Base-by-base conservation (phyloP, 805 yeast genomes). In the Hemisphaericaspora nanyangensis region DNA sequence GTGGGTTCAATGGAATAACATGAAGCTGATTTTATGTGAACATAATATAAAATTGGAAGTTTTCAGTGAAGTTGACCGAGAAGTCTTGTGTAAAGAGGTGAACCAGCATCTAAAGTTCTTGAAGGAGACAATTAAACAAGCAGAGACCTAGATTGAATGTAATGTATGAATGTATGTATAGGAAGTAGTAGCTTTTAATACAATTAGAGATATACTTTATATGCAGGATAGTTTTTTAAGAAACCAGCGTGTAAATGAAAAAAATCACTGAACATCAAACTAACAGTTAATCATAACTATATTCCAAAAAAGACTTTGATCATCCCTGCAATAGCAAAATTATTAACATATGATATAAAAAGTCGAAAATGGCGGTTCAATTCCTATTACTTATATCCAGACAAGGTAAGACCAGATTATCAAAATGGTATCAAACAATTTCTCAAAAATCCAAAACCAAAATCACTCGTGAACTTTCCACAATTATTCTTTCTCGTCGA, bases 361-460 rank as follows among this genome's bases (percentile, higher is more conserved):
- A 8, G 11, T 22, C 8, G 15, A 34, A 13, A 31, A 85, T 85
- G 95, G 82, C 84, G 8, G 76, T 93, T 42, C 84, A 84, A 50
- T 95, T 85, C 60, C 54, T 91, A 38, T 72, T 95, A 35, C 67
- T 93, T 37, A 74, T 91, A 12, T 90, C 97, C 11, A 78, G 96
- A 50, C 99, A 93, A 60, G 99, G 99, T 20, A 93, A 91, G 61
- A 89, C 89, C 24, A 74, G 99, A 51, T 74, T 95, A 26, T 78
- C 95, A 27, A 90, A 90, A 66, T 93, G 99, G 99, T 93, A 88
- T 59, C 75, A 76, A 37, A 80, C 96, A 22, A 70, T 82, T 34
- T 74, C 85, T n/a, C 84, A 83, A 51, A 88, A 86, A 56, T 96
- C 89, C 50, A 89, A 90, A 65, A 71, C 82, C 37, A 85, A 85